Percentiles rank a stretch among this genome's conserved stretches.
phyloP scores from a whole-genome alignment of 768 basidiomycete genomes.

The Lanmaoa pseudosensibilis region DNA sequence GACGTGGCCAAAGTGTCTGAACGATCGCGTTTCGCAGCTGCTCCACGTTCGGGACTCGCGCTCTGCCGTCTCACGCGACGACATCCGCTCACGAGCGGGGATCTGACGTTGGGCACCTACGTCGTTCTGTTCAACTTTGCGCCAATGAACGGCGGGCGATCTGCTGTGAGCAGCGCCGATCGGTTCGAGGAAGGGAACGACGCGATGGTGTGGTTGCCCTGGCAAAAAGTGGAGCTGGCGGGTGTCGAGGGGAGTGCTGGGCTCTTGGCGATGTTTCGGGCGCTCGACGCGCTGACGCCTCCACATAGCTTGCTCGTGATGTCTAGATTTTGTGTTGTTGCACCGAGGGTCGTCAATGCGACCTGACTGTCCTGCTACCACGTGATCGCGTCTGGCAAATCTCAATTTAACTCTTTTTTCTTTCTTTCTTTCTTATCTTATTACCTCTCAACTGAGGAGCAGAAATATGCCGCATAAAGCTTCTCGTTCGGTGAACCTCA shows the following conservation, averaged over 20 bases:
- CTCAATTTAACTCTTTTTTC: neutral
- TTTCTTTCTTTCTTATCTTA: neutral
- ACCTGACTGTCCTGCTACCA: conserved; percentile 8
- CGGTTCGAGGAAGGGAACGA: conserved; percentile 42
- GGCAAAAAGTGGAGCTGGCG: conserved; percentile 40
- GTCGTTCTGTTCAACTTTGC: conserved; percentile 41
- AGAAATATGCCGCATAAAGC: conserved; percentile 15
- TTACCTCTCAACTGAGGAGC: neutral
- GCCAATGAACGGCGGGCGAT: conserved; percentile 22
- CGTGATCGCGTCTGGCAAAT: conserved; percentile 16
- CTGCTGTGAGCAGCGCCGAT: conserved; percentile 35
- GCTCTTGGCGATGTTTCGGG: conserved; percentile 19
- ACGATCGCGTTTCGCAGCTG: conserved; percentile 27
- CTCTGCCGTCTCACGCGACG: conserved; percentile 38
- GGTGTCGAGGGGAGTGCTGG: conserved; percentile 12
- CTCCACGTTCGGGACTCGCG: conserved; percentile 40
- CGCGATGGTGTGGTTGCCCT: conserved; percentile 51
- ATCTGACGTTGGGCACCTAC: conserved; percentile 29
- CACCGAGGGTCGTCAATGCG: conserved; percentile 2
- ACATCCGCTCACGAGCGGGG: conserved; percentile 16
- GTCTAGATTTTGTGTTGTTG: conserved; percentile 28
- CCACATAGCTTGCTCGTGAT: conserved; percentile 31
- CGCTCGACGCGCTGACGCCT: conserved; percentile 30
- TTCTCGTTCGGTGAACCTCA: conserved; percentile 7
- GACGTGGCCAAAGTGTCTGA: conserved; percentile 33